Conservation (phyloP, 2,329 filamentous ascomycete species). For the Alternaria rosae region DNA sequence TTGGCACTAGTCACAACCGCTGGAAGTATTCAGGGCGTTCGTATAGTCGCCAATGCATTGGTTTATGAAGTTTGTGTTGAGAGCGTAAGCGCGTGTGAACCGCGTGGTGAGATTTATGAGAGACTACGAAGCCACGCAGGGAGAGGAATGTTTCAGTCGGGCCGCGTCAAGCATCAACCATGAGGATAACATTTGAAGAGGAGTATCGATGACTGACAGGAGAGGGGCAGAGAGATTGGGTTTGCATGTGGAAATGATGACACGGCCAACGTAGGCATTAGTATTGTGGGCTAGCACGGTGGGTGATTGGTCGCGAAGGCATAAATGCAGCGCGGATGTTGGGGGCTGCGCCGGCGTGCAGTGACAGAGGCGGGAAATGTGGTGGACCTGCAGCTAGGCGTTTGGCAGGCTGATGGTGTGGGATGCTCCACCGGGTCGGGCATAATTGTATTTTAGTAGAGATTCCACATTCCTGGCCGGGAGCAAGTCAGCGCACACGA, state of each 20-base stretch:
- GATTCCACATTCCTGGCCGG: neutral
- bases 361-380: slow-evolving; percentile 5
- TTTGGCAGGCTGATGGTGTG: slow-evolving; percentile 7
- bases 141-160: neutral
- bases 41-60: slow-evolving; percentile 30
- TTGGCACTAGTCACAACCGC: slow-evolving; percentile 24
- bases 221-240: neutral
- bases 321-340: slow-evolving; percentile 5
- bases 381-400: slow-evolving; percentile 14
- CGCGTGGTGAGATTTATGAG: neutral
- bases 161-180: slow-evolving; percentile 5
- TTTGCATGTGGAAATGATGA: slow-evolving; percentile 11
- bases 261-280: slow-evolving; percentile 5
- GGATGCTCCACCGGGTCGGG: neutral
- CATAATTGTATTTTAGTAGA: neutral
- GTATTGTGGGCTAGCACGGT: neutral
- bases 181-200: neutral
- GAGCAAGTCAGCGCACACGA: neutral
- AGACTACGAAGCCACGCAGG: neutral
- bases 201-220: neutral
- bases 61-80: slow-evolving; percentile 14
- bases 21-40: slow-evolving; percentile 13
- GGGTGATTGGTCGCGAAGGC: slow-evolving; percentile 6
- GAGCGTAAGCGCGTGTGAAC: slow-evolving; percentile 10
- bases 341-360: neutral